Evolutionary conservation across 495 filamentous ascomycete genomes (phyloP).

Genomic region (Aspergillus cristatus): DNA sequence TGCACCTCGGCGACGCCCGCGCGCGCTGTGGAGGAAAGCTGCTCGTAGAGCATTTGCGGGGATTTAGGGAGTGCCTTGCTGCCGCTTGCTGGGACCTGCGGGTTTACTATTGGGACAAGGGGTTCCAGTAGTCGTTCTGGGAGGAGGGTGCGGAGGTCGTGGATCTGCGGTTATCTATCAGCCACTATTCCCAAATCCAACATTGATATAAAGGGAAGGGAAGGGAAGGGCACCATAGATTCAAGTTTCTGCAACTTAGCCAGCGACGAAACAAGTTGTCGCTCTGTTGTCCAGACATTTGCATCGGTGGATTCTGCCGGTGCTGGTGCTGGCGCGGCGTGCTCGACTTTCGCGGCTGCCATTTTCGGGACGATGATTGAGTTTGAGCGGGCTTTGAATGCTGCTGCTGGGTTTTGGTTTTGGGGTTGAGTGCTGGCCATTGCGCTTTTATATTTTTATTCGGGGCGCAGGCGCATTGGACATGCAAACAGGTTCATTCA

Average conservation of each 20-base stretch:
- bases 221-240: constrained; percentile 24
- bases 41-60: constrained; percentile 17
- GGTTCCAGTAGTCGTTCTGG: constrained; percentile 31
- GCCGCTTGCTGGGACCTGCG: constrained; percentile 8
- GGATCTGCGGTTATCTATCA: constrained; percentile 22
- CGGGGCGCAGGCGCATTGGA: too few species aligned
- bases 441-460: too few species aligned
- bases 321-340: too few species aligned
- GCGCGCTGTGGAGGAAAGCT: constrained; percentile 18
- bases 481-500: too few species aligned
- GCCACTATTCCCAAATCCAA: not conserved
- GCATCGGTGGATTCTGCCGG: too few species aligned
- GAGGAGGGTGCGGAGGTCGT: constrained; percentile 32
- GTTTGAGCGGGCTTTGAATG: too few species aligned
- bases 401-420: too few species aligned
- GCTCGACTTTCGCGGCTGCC: too few species aligned
- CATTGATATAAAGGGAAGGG: not conserved
- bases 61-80: constrained; percentile 13
- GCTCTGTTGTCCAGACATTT: constrained; percentile 23
- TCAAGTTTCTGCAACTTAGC: constrained; percentile 37
- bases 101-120: constrained; percentile 22
- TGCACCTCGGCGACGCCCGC: constrained; percentile 21
- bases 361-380: too few species aligned
- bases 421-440: too few species aligned
- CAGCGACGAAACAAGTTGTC: constrained; percentile 34